Evolutionary conservation across 176 grass and related monocot genomes (phyloP).

Genomic region (Secale cereale): DNA sequence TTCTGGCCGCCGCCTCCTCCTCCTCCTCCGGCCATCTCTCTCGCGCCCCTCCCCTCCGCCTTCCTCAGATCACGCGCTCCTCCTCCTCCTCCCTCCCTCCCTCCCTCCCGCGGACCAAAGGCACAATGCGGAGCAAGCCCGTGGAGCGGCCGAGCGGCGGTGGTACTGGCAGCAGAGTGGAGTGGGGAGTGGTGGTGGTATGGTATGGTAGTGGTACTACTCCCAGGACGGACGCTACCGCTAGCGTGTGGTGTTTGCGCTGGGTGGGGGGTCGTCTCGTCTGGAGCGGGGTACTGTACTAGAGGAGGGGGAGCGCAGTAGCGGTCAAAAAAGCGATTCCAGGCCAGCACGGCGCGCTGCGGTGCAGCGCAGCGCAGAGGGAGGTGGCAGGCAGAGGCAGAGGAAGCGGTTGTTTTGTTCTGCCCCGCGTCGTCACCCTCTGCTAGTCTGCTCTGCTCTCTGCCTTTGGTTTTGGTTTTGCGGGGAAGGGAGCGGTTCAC

Average conservation of each 20-base stretch:
- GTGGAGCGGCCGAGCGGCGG: not conserved
- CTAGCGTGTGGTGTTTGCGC: not conserved
- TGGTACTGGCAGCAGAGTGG: not conserved
- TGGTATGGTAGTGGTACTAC: not conserved
- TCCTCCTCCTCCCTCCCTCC: not conserved
- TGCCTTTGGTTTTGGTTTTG: too few relatives aligned
- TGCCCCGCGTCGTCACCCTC: not conserved
- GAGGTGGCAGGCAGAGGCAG: not conserved
- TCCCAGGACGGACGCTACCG: not conserved
- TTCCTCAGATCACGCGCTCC: not conserved
- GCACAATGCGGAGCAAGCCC: slow-evolving; percentile 35
- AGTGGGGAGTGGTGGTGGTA: not conserved
- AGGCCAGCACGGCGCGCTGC: not conserved
- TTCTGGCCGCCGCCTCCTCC: slow-evolving; percentile 70
- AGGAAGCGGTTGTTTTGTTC: slow-evolving; percentile 33
- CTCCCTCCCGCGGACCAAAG: too few relatives aligned
- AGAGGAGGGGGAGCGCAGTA: not conserved
- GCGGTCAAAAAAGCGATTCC: slow-evolving; percentile 58
- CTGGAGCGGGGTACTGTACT: not conserved
- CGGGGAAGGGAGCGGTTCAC: slow-evolving; percentile 30
- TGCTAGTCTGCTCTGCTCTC: not conserved
- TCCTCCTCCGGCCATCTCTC: slow-evolving; percentile 68
- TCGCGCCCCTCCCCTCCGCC: slow-evolving; percentile 1
- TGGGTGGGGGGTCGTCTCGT: not conserved
- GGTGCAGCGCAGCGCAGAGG: not conserved